phyloP scores from a whole-genome alignment of 1,139 yeast species.

The Blastobotrys raffinosifermentans region DNA sequence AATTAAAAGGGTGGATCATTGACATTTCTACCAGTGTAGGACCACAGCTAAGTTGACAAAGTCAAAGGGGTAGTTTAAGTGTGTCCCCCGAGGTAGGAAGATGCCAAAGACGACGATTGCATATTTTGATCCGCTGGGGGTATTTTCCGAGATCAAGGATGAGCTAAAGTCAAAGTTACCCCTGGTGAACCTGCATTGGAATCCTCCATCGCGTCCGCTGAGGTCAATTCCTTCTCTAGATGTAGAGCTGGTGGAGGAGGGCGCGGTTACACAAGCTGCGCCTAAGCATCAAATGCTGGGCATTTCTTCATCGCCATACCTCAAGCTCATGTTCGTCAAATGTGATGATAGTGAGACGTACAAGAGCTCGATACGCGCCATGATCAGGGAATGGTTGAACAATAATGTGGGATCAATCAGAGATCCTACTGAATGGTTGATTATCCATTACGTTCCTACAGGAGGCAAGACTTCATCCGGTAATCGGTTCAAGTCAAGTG shows the following conservation, averaged over 20 bases:
- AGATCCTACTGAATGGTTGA: conserved; percentile 58
- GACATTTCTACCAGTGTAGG: conserved; percentile 1
- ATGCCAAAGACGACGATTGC: conserved; percentile 42
- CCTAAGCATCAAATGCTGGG: conserved; percentile 40
- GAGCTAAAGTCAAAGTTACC: conserved; percentile 54
- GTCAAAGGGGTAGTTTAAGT: conserved; percentile 8
- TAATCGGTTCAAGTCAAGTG: conserved; percentile 48
- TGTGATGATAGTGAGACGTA: conserved; percentile 67
- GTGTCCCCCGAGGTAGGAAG: conserved; percentile 7
- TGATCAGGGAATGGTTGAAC: conserved; percentile 74
- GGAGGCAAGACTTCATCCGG: conserved; percentile 37
- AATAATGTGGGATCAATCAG: conserved; percentile 39
- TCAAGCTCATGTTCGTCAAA: conserved; percentile 63
- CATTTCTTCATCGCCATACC: conserved; percentile 45
- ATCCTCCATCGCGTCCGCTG: conserved; percentile 48
- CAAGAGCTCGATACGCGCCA: conserved; percentile 71
- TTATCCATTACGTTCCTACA: conserved; percentile 49
- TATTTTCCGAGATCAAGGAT: conserved; percentile 49
- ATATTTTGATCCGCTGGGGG: conserved; percentile 80
- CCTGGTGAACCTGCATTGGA: conserved; percentile 77
- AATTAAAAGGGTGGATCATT: neutral
- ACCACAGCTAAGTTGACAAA: conserved; percentile 8
- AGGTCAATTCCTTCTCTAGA: conserved; percentile 64
- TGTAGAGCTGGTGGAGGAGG: conserved; percentile 57
- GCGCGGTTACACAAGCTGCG: conserved; percentile 37